A percentile compares a stretch with the other conserved stretches of the same genome.
phyloP scores from a whole-genome alignment of 2,329 filamentous ascomycete genomes.

The Fusarium nygamai region DNA sequence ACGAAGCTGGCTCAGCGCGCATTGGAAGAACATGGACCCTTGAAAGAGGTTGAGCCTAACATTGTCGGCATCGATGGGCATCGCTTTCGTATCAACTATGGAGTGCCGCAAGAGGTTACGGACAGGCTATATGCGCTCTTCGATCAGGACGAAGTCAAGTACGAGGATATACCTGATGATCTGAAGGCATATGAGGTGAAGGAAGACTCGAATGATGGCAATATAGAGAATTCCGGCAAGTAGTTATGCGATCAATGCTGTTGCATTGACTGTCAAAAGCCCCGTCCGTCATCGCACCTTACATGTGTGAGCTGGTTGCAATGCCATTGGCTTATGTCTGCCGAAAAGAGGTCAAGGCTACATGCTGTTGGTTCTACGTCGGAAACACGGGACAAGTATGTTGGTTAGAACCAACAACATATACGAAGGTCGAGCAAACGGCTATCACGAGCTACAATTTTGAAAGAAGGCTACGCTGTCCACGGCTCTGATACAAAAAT shows the following conservation, averaged over 20 bases:
- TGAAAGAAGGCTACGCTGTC: fast-evolving
- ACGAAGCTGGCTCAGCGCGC: not conserved
- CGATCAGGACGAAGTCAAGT: not conserved
- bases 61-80: not conserved
- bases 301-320: not conserved
- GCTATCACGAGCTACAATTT: fast-evolving
- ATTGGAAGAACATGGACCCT: not conserved
- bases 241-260: not conserved
- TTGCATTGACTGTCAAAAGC: too few relatives aligned
- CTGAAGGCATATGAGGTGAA: not conserved
- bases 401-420: not conserved
- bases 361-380: not conserved
- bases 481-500: not conserved
- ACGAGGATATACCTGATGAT: not conserved
- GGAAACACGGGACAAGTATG: not conserved
- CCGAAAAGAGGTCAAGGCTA: not conserved
- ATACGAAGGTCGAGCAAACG: not conserved
- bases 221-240: not conserved
- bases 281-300: not conserved
- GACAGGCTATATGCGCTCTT: fast-evolving
- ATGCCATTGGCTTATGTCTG: not conserved
- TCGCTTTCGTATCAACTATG: not conserved
- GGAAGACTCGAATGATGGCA: not conserved
- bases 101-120: not conserved
- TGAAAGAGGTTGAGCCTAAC: not conserved